These are phyloP conservation scores for Dimocarpus longan DNA, from an alignment of 345 rosid species.

Conservation along the genomic window DNA sequence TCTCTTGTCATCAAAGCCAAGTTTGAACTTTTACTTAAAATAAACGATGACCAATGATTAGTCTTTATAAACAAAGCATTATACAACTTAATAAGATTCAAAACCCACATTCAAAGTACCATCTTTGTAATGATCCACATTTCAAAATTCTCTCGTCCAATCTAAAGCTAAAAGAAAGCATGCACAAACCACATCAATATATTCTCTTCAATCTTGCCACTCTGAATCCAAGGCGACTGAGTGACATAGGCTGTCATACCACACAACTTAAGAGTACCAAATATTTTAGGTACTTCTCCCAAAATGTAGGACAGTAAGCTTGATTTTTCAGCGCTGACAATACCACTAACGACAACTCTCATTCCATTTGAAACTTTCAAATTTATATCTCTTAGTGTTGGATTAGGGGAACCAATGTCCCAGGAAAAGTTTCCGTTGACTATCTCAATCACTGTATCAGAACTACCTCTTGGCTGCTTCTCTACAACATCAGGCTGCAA, in stretches of 20 bases:
- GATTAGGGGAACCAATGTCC: conserved; percentile 44
- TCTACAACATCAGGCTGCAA: conserved; percentile 51
- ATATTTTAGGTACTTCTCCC: conserved; percentile 63
- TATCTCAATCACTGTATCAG: conserved; percentile 48
- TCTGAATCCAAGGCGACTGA: conserved; percentile 87
- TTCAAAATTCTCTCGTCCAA: too few relatives aligned
- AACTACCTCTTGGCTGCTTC: conserved; percentile 44
- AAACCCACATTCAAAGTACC: too few relatives aligned
- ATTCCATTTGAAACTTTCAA: conserved; percentile 52
- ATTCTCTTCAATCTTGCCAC: conserved; percentile 66
- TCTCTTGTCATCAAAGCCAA: too few relatives aligned
- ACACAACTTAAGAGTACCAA: conserved; percentile 54
- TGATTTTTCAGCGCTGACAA: conserved; percentile 76
- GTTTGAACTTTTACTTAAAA: too few relatives aligned
- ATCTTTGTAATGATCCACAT: too few relatives aligned
- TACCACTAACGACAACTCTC: conserved; percentile 75
- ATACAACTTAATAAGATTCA: too few relatives aligned
- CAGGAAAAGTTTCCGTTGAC: conserved; percentile 54
- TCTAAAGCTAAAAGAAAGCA: too few relatives aligned
- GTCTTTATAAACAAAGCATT: too few relatives aligned
- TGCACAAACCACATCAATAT: too few relatives aligned
- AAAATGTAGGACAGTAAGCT: conserved; percentile 66
- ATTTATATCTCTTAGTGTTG: conserved; percentile 52
- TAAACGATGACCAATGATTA: too few relatives aligned
- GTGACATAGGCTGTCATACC: conserved; percentile 69